Percentiles rank a stretch among this genome's conserved stretches.
These are phyloP conservation scores for Colletotrichum musicola DNA, from an alignment of 2,329 filamentous ascomycete species.

Conservation along the genomic window DNA sequence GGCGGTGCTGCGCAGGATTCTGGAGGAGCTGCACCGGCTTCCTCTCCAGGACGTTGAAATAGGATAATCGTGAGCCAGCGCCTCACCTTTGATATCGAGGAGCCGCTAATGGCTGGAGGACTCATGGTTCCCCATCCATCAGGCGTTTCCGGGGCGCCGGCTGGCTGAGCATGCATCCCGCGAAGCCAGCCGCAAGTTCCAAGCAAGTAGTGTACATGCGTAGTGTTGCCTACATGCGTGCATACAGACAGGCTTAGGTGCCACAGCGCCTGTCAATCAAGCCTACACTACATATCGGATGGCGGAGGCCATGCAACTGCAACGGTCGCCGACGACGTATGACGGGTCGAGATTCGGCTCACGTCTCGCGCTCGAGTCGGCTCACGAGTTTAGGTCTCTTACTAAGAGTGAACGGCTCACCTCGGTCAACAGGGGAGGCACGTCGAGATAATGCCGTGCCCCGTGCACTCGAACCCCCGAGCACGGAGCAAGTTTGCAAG, in stretches of 20 bases:
- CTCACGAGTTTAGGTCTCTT: too few relatives aligned
- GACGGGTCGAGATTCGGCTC: not conserved
- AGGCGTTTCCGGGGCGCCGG: not conserved
- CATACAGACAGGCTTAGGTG: not conserved
- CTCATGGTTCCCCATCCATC: not conserved
- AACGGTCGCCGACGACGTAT: not conserved
- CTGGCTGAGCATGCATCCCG: not conserved
- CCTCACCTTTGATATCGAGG: too few relatives aligned
- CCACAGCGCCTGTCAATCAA: slow-evolving; percentile 19
- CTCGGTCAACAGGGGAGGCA: not conserved
- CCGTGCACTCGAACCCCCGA: slow-evolving; percentile 5
- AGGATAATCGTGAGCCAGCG: too few relatives aligned
- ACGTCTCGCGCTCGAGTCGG: too few relatives aligned
- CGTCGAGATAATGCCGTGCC: slow-evolving; percentile 12
- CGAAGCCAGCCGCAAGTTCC: too few relatives aligned
- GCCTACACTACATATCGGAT: not conserved
- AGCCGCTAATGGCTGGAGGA: not conserved
- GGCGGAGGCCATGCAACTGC: not conserved
- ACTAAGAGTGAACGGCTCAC: not conserved
- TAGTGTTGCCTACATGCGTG: not conserved
- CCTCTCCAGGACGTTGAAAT: not conserved
- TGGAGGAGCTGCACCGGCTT: not conserved
- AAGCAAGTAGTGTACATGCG: too few relatives aligned
- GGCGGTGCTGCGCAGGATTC: not conserved
- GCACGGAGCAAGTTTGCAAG: slow-evolving; percentile 10